Base-by-base conservation (phyloP, 2,329 filamentous ascomycete genomes). In the Neofusicoccum kwambonambiense region DNA sequence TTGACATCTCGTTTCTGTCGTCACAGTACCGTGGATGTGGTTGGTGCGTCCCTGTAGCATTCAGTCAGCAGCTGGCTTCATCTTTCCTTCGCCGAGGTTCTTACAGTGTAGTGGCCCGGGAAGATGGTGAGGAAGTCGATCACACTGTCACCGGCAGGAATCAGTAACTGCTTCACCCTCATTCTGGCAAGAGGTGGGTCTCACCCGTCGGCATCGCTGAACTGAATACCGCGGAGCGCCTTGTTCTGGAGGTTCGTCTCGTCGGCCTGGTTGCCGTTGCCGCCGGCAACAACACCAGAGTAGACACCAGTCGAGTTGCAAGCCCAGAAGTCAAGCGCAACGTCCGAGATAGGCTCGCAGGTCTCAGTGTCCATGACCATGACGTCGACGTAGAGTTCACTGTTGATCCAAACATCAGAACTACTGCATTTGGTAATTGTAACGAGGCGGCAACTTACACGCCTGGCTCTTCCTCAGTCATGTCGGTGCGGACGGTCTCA, bases 321-420 rank as follows among this genome's bases (percentile, higher is more conserved):
- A 7, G 79, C 79, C 84, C 84, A 87, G 68, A 85, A 80, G 69
- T 86, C 83, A n/a, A 85, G 70, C 65, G 78, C 82, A 9, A 79
- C 77, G 57, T 81, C 72, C 1, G 80, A 76, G 1, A 86, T 77
- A 4, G 81, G 80, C 69, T 84, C 74, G 74, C 84, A 87, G 3
- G 83, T 86, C 50, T 79, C 75, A 34, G 83, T 77, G 65, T 87
- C 84, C 60, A 86, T 78, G 62, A 86, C 76, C 71, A 86, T 83
- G 67, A 84, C 78, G 68, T 85, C 83, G 11, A 63, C 49, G 27
- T 63, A 63, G 37, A 62, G 60, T 17, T 49, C 45, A 34, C 85
- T 73, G 41, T 57, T 34, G 7, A 6, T 12, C 4, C 2, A 12
- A 3, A 8, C 19, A 39, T 58, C 19, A 58, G 39, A 15, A 5